phyloP scores from a whole-genome alignment of 2,329 filamentous ascomycete genomes.

The Fusarium avenaceum region DNA sequence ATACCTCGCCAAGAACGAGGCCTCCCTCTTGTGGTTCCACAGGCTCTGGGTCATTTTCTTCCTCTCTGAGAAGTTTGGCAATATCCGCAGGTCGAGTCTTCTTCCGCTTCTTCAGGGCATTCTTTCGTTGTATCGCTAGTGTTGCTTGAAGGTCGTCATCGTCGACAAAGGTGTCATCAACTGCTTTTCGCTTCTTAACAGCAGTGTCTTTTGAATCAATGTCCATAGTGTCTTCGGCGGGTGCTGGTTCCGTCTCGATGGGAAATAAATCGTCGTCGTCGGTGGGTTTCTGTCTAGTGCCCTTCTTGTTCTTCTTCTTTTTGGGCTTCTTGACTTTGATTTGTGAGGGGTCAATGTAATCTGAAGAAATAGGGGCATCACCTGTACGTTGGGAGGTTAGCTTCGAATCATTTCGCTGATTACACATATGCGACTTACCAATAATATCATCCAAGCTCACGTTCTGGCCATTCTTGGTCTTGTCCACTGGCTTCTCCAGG shows the following conservation, averaged over 20 bases:
- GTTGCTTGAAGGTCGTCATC: slow-evolving; percentile 93
- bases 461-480: slow-evolving; percentile 73
- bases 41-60: slow-evolving; percentile 66
- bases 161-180: slow-evolving; percentile 81
- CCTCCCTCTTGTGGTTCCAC: slow-evolving; percentile 63
- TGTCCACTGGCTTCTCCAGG: slow-evolving; percentile 65
- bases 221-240: slow-evolving; percentile 74
- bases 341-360: slow-evolving; percentile 88
- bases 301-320: slow-evolving; percentile 90
- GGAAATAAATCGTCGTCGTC: slow-evolving; percentile 73
- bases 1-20: slow-evolving; percentile 94
- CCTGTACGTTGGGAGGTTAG: slow-evolving; percentile 41
- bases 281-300: slow-evolving; percentile 76
- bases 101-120: slow-evolving; percentile 92
- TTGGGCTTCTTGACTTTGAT: slow-evolving; percentile 96
- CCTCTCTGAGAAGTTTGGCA: slow-evolving; percentile 80
- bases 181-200: slow-evolving; percentile 71
- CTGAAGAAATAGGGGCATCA: slow-evolving; percentile 68
- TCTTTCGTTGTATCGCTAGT: slow-evolving; percentile 84
- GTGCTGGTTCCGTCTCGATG: slow-evolving; percentile 55
- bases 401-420: background rate
- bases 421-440: slow-evolving; percentile 55
- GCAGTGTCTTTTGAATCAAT: slow-evolving; percentile 71
- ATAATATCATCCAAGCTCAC: slow-evolving; percentile 85
- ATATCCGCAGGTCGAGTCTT: slow-evolving; percentile 88